Conservation (phyloP, 179 eudicot species). For the Silene coronaria region DNA sequence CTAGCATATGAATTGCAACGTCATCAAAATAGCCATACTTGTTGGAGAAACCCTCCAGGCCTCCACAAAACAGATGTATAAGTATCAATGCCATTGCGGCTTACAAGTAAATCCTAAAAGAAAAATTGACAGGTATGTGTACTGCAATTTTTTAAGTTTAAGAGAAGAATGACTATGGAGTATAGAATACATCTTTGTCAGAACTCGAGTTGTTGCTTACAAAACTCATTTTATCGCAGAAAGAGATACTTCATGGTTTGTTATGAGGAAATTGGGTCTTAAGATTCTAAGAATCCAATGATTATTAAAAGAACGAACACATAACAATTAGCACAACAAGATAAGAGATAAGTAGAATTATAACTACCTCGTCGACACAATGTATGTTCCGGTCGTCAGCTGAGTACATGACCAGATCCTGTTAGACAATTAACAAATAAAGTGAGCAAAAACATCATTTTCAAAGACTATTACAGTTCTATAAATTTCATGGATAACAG, state of each 20-base stretch:
- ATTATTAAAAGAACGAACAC: not conserved
- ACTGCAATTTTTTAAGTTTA: not conserved
- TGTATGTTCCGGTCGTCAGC: constrained; percentile 79
- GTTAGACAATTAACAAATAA: not conserved
- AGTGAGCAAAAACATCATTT: not conserved
- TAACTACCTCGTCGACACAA: constrained; percentile 81
- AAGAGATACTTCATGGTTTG: not conserved
- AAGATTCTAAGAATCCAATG: not conserved
- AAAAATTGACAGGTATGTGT: too few relatives aligned
- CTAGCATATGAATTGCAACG: too few relatives aligned
- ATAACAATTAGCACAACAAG: not conserved
- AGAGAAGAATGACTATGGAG: not conserved
- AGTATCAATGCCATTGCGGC: too few relatives aligned
- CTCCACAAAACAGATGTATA: too few relatives aligned
- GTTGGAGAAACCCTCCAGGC: too few relatives aligned
- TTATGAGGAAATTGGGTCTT: not conserved
- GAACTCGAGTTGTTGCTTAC: not conserved
- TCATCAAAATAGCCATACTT: too few relatives aligned
- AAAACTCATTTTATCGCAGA: not conserved
- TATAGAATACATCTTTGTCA: not conserved
- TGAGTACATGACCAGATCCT: constrained; percentile 82
- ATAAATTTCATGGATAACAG: not conserved
- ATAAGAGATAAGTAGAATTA: not conserved
- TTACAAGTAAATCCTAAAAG: too few relatives aligned
- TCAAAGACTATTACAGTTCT: not conserved